Base-by-base conservation (phyloP, 495 filamentous ascomycete genomes). In the Hypoxylon cercidicola region DNA sequence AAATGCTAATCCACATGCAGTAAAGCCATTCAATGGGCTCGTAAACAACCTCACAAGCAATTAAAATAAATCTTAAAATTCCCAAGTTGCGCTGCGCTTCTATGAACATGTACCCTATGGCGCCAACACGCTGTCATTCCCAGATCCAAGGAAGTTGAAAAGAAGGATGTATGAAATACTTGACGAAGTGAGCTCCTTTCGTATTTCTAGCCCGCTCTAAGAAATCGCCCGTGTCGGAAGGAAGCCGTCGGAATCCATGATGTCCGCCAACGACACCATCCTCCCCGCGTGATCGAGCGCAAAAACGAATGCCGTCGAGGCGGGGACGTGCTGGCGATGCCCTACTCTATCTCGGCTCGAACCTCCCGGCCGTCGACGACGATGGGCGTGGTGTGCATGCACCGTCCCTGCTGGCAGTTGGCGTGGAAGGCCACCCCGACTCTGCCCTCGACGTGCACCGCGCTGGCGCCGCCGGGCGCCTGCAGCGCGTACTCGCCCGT, bases 401-500 rank as follows among this genome's bases (percentile, higher is more conserved):
- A 80, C 55, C 77, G 64, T 52, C 76, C 74, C 19, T 72, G 44
- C 56, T 72, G 70, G 64, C 80, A 86, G 62, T 81, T 78, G 7
- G 76, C 83, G 68, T 87, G 83, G 62, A 84, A 84, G 3, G 85
- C 62, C 60, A 86, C 78, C 1, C 71, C 73, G 55, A 82, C 76
- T 0, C 77, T 78, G 62, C 78, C 78, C 1, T 71, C 71, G 49
- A 72, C 75, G 11, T 76, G 77, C 13, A 69, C 60, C 4, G 60
- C 66, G 0, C 78, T 83, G 7, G 80, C 84, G n/a, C 84, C 83
- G 8, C 85, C 85, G 7, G 85, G 85, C 25, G 82, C 82, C 8
- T 70, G 77, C 5, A 85, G 48, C 10, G 72, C 70, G 30, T 73
- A 78, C 55, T 80, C 76, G 0, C 77, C 79, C 0, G 78, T 77